phyloP scores from a whole-genome alignment of 2,329 filamentous ascomycete genomes.

The Aureobasidium sp. region DNA sequence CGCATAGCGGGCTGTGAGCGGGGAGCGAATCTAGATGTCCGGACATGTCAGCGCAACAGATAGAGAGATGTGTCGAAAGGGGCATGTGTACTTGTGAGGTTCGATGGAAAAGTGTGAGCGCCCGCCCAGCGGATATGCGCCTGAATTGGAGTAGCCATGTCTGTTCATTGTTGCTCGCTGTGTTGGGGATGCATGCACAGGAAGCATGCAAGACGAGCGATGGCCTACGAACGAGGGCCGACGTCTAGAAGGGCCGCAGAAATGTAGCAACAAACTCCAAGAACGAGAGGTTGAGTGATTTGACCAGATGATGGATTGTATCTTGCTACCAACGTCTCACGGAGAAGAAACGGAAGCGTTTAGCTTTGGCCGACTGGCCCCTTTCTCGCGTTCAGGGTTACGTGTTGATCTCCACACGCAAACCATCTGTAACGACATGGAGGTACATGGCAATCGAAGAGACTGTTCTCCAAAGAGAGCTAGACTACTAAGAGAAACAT shows the following conservation, averaged over 20 bases:
- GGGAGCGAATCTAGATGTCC: slow-evolving; percentile 65
- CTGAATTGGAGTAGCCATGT: slow-evolving; percentile 18
- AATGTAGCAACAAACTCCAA: not conserved
- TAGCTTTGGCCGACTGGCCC: slow-evolving; percentile 9
- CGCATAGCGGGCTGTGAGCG: slow-evolving; percentile 67
- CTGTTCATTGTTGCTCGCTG: slow-evolving; percentile 17
- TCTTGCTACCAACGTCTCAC: slow-evolving; percentile 1
- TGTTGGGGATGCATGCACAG: slow-evolving; percentile 11
- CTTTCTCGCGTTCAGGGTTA: slow-evolving; percentile 14
- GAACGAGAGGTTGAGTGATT: not conserved
- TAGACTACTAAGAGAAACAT: not conserved
- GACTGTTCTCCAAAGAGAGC: not conserved
- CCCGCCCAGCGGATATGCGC: slow-evolving; percentile 19
- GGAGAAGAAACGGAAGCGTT: slow-evolving; percentile 11
- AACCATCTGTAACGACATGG: slow-evolving; percentile 2
- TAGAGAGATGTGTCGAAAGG: not conserved
- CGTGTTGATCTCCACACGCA: slow-evolving; percentile 1
- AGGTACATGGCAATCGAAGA: not conserved
- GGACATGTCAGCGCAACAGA: not conserved
- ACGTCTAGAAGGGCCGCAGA: slow-evolving; percentile 1
- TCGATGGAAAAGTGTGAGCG: slow-evolving; percentile 19
- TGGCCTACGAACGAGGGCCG: not conserved
- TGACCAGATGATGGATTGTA: slow-evolving; percentile 1
- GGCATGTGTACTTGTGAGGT: slow-evolving; percentile 18
- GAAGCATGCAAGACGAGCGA: slow-evolving; percentile 8